Percentiles rank a stretch among this genome's conserved stretches.
phyloP scores from a whole-genome alignment of 768 basidiomycete genomes.

The Aureoboletus auriporus region DNA sequence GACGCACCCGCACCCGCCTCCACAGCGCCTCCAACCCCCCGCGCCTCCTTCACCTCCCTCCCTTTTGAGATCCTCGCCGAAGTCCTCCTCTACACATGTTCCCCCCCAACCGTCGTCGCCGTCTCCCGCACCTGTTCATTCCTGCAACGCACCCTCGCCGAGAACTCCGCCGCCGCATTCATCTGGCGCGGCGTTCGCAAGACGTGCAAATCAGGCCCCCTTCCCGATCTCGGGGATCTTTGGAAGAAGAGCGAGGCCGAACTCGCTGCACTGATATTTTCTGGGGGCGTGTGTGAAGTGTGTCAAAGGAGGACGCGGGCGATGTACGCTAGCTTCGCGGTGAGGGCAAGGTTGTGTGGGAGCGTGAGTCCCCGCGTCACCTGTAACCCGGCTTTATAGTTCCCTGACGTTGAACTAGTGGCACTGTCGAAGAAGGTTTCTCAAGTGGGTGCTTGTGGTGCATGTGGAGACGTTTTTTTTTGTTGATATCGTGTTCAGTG shows the following conservation, averaged over 20 bases:
- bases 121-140: constrained; percentile 55
- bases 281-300: constrained; percentile 54
- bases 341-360: constrained; percentile 44
- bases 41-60: constrained; percentile 25
- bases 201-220: constrained; percentile 27
- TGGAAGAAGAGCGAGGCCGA: constrained; percentile 46
- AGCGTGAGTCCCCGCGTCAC: constrained; percentile 24
- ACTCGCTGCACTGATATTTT: constrained; percentile 65
- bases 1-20: neutral
- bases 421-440: constrained; percentile 15
- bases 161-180: constrained; percentile 39
- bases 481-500: constrained; percentile 5
- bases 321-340: constrained; percentile 46
- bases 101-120: constrained; percentile 55
- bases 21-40: neutral
- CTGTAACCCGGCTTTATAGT: too few relatives aligned
- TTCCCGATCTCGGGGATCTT: constrained; percentile 40
- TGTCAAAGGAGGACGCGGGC: constrained; percentile 36
- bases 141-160: constrained; percentile 46
- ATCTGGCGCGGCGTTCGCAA: constrained; percentile 59
- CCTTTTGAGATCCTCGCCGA: constrained; percentile 66
- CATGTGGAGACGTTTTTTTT: neutral
- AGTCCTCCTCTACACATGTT: constrained; percentile 49
- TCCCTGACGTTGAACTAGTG: constrained; percentile 9
- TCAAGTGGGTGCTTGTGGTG: constrained; percentile 4